These are phyloP conservation scores for Penicillium sclerotigenum DNA, from an alignment of 2,329 filamentous ascomycete genomes.

Conservation along the genomic window DNA sequence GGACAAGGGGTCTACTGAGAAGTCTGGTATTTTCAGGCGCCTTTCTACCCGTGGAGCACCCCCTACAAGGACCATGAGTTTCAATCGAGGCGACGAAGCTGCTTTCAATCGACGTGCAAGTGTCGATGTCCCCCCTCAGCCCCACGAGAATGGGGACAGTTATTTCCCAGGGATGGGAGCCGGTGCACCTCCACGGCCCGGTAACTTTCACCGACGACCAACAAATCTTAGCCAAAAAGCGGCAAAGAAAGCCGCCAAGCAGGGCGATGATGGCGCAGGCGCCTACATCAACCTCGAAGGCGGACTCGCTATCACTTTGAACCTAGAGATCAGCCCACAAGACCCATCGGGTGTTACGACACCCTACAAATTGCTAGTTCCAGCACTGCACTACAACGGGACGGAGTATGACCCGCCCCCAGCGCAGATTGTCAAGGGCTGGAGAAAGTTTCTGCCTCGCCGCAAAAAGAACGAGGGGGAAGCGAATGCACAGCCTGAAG, in stretches of 20 bases:
- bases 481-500: constrained; percentile 6
- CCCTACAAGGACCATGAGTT: constrained; percentile 38
- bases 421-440: constrained; percentile 36
- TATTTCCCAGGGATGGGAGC: constrained; percentile 29
- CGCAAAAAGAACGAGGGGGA: constrained; percentile 24
- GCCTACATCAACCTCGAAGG: constrained; percentile 71
- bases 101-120: constrained; percentile 32
- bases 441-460: constrained; percentile 39
- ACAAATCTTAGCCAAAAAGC: constrained; percentile 66
- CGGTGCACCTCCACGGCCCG: constrained; percentile 32
- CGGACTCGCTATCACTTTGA: constrained; percentile 81
- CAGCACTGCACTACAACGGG: constrained; percentile 61
- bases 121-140: constrained; percentile 33
- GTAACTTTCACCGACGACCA: constrained; percentile 63
- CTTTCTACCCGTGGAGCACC: constrained; percentile 46
- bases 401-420: constrained; percentile 39
- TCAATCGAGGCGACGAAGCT: constrained; percentile 29
- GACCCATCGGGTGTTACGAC: constrained; percentile 86
- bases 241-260: constrained; percentile 55
- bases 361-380: constrained; percentile 83
- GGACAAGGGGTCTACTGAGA: constrained; percentile 43
- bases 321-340: constrained; percentile 80
- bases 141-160: constrained; percentile 31
- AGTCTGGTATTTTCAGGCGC: constrained; percentile 43
- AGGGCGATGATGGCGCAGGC: constrained; percentile 50